Percentiles rank a stretch among this genome's conserved stretches.
These are phyloP conservation scores for Mycena rosella DNA, from an alignment of 768 basidiomycete species.

Conservation along the genomic window DNA sequence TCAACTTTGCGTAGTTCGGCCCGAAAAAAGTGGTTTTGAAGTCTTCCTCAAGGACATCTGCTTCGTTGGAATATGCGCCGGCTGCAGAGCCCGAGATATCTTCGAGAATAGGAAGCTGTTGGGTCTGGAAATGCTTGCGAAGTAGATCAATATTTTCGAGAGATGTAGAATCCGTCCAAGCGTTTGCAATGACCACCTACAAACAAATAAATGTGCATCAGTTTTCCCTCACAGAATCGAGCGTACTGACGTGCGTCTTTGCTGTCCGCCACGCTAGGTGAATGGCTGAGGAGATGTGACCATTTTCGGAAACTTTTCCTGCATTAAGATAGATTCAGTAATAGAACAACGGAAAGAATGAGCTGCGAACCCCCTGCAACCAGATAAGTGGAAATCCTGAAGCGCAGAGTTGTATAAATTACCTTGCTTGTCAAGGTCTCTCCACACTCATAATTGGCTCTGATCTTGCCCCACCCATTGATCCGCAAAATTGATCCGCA, in stretches of 20 bases:
- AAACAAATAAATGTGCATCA: no score
- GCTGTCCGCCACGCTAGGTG: conserved; percentile 52
- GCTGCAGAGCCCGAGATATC: conserved; percentile 43
- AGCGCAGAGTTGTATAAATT: no score
- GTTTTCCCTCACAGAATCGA: neutral
- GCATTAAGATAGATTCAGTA: no score
- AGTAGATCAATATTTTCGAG: conserved; percentile 34
- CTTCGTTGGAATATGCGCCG: no score
- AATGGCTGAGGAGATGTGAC: conserved; percentile 44
- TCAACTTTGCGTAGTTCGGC: conserved; percentile 47
- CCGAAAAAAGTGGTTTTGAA: conserved; percentile 51
- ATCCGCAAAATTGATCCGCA: no score
- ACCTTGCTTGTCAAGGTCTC: no score
- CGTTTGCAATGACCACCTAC: conserved; percentile 35
- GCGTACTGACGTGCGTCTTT: conserved; percentile 49
- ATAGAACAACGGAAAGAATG: no score
- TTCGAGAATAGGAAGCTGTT: conserved; percentile 43
- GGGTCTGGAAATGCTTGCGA: conserved; percentile 41
- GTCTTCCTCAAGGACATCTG: conserved; percentile 43
- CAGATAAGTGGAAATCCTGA: conserved; percentile 13
- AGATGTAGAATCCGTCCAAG: conserved; percentile 35
- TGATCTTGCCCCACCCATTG: no score
- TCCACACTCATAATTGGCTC: no score
- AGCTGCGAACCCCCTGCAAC: conserved; percentile 40
- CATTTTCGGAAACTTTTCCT: conserved; percentile 50